Conservation (phyloP, 208 protist genomes). For the Entamoeba histolytica region DNA sequence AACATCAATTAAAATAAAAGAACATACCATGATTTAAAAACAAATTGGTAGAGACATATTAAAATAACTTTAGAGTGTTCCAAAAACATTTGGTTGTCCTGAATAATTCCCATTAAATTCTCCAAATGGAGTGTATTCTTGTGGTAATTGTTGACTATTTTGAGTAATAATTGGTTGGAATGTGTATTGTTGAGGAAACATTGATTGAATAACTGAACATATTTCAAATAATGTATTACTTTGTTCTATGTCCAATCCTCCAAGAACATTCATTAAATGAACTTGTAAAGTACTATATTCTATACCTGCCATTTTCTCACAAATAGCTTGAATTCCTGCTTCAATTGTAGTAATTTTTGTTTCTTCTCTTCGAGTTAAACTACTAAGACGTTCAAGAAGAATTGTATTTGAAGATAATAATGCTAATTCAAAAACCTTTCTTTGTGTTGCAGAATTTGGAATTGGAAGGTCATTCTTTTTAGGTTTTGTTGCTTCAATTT, state of each 20-base stretch:
- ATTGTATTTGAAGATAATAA: not conserved
- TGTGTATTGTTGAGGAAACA: not conserved
- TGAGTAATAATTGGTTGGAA: not conserved
- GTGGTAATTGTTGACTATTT: not conserved
- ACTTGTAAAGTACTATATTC: not conserved
- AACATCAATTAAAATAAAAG: too few species aligned
- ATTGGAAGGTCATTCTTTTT: not conserved
- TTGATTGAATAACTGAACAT: not conserved
- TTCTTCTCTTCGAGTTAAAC: not conserved
- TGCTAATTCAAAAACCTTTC: not conserved
- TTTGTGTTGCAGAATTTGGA: not conserved
- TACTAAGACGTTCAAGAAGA: not conserved
- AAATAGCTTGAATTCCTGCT: not conserved
- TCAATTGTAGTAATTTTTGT: not conserved
- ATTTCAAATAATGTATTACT: not conserved
- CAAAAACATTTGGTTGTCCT: not conserved
- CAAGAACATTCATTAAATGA: not conserved
- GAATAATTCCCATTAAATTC: not conserved
- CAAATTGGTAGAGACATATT: too few species aligned
- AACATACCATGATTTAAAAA: too few species aligned
- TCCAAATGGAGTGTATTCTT: not conserved
- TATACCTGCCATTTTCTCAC: not conserved
- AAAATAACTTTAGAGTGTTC: not conserved
- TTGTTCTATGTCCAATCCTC: not conserved
- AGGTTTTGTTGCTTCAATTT: not conserved